Evolutionary conservation across 2,329 filamentous ascomycete species (phyloP), one percentile per base, ranked within the genome.

Genomic region (Neopestalotiopsis sp.): DNA sequence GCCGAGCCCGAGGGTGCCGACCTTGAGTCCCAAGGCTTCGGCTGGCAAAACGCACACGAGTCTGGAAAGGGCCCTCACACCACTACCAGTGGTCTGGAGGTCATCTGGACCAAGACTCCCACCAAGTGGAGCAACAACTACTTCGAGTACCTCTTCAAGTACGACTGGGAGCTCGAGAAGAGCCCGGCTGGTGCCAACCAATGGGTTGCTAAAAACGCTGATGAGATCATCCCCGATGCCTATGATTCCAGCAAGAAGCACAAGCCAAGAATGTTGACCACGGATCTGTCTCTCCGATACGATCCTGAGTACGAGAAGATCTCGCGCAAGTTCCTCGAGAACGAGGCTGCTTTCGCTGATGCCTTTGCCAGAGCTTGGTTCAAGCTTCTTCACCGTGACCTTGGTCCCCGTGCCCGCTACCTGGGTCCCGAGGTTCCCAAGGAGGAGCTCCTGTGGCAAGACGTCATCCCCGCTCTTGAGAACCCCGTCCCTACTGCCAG

Each of bases 351-450:
- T 83, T 86, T 94, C 53, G 86, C 85, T 67, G 89, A 94, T 70
- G 90, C 87, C 9, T 95, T 94, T 76, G 85, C 87, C 28, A 88
- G 89, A 64, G 92, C 92, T 14, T 95, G 92, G 92, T 95, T 93
- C 88, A 94, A 95, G 88, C 87, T 95, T 57, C 85, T 92, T 42
- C 92, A 95, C 83, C 92, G 92, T 82, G 92, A 94, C 79, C 88
- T 95, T 82, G 92, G 92, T 17, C 92, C 92, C 58, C 84, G 88
- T 67, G 78, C 86, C 30, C 91, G 91, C 77, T 94, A 92, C 85
- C 76, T 94, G 61, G 92, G 92, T 38, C 92, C 92, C 1, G 92
- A 95, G 80, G 84, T 93, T 20, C 92, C 92, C 62, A 83, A 85
- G 66, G 91, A 94, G 84, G 83, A 85, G 13, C 84, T 91, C n/a